Conservation (phyloP, 345 rosid species). For the Euphorbia peplus region DNA sequence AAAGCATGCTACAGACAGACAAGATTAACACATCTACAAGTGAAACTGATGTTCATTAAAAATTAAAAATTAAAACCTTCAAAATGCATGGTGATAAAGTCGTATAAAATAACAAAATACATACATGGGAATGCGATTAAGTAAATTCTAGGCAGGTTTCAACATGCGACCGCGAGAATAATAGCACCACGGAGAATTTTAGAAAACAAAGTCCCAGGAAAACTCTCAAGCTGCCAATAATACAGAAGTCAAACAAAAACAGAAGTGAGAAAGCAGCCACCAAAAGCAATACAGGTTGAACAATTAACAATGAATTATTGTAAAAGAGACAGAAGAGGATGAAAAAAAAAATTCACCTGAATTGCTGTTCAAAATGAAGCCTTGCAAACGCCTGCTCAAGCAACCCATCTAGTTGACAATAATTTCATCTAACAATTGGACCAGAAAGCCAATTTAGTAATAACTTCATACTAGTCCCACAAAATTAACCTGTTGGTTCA, state of each 20-base stretch:
- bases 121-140: constrained; percentile 17
- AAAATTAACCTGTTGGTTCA: constrained; percentile 24
- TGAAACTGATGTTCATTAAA: no score
- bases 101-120: constrained; percentile 4
- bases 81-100: constrained; percentile 1
- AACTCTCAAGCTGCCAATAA: constrained; percentile 40
- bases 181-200: constrained; percentile 32
- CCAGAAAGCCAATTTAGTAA: constrained; percentile 50
- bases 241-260: constrained; percentile 18
- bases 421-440: constrained; percentile 60
- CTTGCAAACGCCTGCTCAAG: constrained; percentile 55
- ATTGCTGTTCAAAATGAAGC: constrained; percentile 34
- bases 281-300: constrained; percentile 13
- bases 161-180: constrained; percentile 14
- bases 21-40: background rate
- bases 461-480: constrained; percentile 24
- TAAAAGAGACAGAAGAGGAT: constrained; percentile 16
- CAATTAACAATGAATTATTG: constrained; percentile 13
- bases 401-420: constrained; percentile 60
- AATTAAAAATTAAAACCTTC: constrained; percentile 11
- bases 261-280: constrained; percentile 22
- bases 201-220: constrained; percentile 32
- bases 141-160: constrained; percentile 14
- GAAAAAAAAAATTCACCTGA: constrained; percentile 47
- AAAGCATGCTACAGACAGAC: background rate